Evolutionary conservation across 73 alveolate genomes (phyloP).

Genomic region (Tetrahymena borealis): DNA sequence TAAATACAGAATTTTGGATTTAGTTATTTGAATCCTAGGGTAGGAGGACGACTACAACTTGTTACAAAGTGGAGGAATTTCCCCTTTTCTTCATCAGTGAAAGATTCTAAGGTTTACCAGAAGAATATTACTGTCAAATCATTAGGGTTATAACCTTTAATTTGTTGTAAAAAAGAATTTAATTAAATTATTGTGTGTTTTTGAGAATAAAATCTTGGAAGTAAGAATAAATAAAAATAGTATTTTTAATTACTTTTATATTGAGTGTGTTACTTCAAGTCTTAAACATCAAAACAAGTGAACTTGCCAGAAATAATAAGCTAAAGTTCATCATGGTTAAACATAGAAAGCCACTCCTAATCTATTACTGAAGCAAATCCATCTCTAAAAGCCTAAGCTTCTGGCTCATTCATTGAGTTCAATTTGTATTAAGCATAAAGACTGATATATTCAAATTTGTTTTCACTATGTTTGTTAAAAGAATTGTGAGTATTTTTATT

Average conservation of each 20-base stretch:
- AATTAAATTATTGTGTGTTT: constrained; percentile 69
- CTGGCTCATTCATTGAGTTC: constrained; percentile 51
- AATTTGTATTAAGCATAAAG: constrained; percentile 65
- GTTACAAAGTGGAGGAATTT: constrained; percentile 90
- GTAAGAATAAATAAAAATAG: constrained; percentile 27
- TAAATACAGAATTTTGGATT: constrained; percentile 68
- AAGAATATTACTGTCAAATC: constrained; percentile 64
- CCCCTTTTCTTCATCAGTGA: constrained; percentile 74
- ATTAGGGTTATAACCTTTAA: constrained; percentile 67
- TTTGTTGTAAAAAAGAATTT: constrained; percentile 66
- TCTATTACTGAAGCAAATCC: constrained; percentile 30
- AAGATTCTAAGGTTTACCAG: constrained; percentile 82
- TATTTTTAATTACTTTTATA: constrained; percentile 6
- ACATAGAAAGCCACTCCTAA: constrained; percentile 10
- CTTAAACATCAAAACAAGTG: constrained; percentile 37
- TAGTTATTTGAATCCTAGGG: constrained; percentile 80
- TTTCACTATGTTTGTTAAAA: constrained; percentile 6
- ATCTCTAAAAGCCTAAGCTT: constrained; percentile 47
- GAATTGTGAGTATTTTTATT: too few relatives aligned
- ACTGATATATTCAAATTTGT: constrained; percentile 74
- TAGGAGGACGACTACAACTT: constrained; percentile 85
- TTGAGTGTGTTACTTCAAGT: constrained; percentile 3
- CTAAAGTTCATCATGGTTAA: constrained; percentile 26
- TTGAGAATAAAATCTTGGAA: constrained; percentile 75
- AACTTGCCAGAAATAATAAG: constrained; percentile 49